Conservation (phyloP, 352 stramenopile species). For the Lagenidium sp. region DNA sequence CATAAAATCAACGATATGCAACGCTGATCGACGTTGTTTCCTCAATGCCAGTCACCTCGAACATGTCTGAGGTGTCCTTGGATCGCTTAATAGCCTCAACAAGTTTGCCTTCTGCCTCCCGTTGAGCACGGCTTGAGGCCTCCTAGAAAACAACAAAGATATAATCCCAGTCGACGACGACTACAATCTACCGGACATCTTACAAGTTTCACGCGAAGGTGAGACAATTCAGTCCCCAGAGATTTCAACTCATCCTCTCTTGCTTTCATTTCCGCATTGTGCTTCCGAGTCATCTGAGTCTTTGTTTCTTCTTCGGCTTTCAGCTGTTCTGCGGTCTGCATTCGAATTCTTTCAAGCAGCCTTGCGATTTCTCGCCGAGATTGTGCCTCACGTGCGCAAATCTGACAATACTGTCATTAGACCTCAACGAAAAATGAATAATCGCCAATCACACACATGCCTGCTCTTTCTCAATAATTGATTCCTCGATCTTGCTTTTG, state of each 20-base stretch:
- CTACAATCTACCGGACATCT: no score
- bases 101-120: slow-evolving; percentile 44
- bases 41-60: no score
- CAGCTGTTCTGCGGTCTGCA: slow-evolving; percentile 36
- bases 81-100: slow-evolving; percentile 21
- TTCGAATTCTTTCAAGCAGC: slow-evolving; percentile 42
- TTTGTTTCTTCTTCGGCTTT: slow-evolving; percentile 36
- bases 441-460: slow-evolving; percentile 11
- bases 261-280: slow-evolving; percentile 28
- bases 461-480: slow-evolving; percentile 71
- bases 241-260: slow-evolving; percentile 44
- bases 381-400: slow-evolving; percentile 51
- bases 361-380: slow-evolving; percentile 58
- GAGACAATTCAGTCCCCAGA: slow-evolving; percentile 31
- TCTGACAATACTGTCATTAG: slow-evolving; percentile 13
- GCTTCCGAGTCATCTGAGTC: slow-evolving; percentile 18
- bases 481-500: slow-evolving; percentile 58
- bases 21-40: no score
- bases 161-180: no score
- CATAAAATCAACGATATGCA: no score
- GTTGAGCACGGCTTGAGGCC: slow-evolving; percentile 26
- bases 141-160: slow-evolving; percentile 15
- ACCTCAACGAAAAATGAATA: neutral
- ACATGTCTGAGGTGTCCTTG: slow-evolving; percentile 29
- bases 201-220: slow-evolving; percentile 46